Evolutionary conservation across 768 basidiomycete species (phyloP).

Genomic region (Saitozyma sp.): DNA sequence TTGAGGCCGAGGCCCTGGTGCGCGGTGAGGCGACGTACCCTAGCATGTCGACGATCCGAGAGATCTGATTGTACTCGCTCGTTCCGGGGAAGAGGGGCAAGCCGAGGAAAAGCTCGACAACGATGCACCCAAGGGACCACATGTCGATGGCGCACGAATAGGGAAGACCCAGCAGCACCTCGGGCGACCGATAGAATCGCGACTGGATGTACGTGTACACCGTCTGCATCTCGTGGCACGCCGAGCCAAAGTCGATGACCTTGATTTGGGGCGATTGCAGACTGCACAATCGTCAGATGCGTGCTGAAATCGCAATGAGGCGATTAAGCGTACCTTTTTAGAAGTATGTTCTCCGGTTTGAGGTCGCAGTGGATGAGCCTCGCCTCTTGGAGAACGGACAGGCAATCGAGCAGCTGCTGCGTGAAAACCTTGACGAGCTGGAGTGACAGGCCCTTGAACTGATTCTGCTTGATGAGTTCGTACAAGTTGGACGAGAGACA

Average conservation of each 20-base stretch:
- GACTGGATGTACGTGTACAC: conserved; percentile 99
- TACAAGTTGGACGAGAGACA: conserved; percentile 95
- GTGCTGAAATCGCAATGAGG: conserved; percentile 32
- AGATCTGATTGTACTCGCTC: conserved; percentile 98
- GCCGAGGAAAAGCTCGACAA: conserved; percentile 95
- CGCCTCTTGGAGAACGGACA: conserved; percentile 91
- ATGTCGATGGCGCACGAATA: conserved; percentile 97
- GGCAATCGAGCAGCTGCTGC: conserved; percentile 85
- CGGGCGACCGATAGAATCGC: conserved; percentile 95
- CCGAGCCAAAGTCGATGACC: conserved; percentile 98
- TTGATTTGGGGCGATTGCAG: conserved; percentile 97
- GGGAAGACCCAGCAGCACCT: conserved; percentile 90
- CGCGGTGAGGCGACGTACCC: conserved; percentile 63
- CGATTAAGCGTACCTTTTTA: conserved; percentile 72
- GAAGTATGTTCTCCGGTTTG: conserved; percentile 96
- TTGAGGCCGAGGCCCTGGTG: not conserved
- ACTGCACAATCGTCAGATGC: conserved; percentile 54
- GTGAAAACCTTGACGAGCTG: conserved; percentile 99
- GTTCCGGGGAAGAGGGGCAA: conserved; percentile 96
- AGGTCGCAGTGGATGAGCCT: conserved; percentile 96
- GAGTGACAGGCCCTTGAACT: conserved; percentile 94
- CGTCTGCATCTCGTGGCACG: conserved; percentile 98
- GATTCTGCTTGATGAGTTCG: conserved; percentile 99
- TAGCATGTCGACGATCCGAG: conserved; percentile 95
- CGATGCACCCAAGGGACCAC: conserved; percentile 99